Percentiles rank a stretch among this genome's conserved stretches.
Evolutionary conservation across 2,329 filamentous ascomycete species (phyloP).

Genomic region (Diaporthe sp.): DNA sequence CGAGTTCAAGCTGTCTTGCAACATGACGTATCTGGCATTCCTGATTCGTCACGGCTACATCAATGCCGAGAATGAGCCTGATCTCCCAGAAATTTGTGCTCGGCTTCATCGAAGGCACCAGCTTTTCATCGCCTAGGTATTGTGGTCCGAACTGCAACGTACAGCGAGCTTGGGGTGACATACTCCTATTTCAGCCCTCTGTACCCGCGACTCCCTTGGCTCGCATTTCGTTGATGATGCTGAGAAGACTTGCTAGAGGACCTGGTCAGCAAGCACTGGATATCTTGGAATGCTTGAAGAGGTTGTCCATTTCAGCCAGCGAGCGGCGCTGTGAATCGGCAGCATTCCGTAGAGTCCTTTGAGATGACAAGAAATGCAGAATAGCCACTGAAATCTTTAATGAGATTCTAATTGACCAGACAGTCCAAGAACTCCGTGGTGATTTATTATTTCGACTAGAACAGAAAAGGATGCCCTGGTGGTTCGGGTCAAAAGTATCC

Average conservation of each 20-base stretch:
- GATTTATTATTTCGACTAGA: not conserved
- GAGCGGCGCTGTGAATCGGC: too few relatives aligned
- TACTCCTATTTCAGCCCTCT: too few relatives aligned
- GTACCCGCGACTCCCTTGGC: too few relatives aligned
- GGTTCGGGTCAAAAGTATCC: not conserved
- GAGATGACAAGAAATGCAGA: not conserved
- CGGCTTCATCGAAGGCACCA: not conserved
- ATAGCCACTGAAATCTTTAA: not conserved
- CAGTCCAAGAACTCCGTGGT: not conserved
- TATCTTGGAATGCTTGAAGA: too few relatives aligned
- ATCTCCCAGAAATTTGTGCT: not conserved
- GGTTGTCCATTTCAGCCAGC: too few relatives aligned
- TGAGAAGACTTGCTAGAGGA: too few relatives aligned
- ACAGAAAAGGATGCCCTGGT: not conserved
- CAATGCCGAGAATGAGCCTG: not conserved
- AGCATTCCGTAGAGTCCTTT: not conserved
- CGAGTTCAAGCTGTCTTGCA: not conserved
- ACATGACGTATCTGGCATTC: slow-evolving; percentile 1
- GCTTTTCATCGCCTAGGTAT: not conserved
- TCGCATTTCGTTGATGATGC: too few relatives aligned
- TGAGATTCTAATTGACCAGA: not conserved
- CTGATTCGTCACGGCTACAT: slow-evolving; percentile 1
- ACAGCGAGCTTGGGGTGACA: not conserved
- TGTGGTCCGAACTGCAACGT: not conserved
- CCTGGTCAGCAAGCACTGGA: too few relatives aligned